A percentile compares a stretch with the other conserved stretches of the same genome.
These are phyloP conservation scores for Karstenula rhodostoma DNA, from an alignment of 2,329 filamentous ascomycete species.

Conservation along the genomic window DNA sequence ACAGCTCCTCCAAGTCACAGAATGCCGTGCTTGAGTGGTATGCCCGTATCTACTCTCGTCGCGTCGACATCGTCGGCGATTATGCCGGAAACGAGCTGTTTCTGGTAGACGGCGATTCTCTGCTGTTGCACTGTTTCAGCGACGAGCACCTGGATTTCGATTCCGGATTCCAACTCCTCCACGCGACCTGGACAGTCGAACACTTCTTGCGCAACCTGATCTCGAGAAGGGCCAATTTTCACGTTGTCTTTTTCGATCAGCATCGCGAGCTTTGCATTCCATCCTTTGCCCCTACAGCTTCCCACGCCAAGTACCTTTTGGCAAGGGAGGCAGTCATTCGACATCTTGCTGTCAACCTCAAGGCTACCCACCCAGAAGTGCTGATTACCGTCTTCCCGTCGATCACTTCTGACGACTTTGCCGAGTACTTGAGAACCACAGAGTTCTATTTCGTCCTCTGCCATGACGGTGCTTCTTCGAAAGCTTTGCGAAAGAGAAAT, in stretches of 20 bases:
- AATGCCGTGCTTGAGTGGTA: conserved; percentile 45
- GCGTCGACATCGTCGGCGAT: conserved; percentile 70
- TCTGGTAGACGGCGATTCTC: conserved; percentile 75
- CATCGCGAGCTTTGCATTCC: conserved; percentile 66
- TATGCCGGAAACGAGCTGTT: conserved; percentile 79
- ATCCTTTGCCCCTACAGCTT: conserved; percentile 37
- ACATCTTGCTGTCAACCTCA: conserved; percentile 64
- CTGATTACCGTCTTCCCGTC: conserved; percentile 59
- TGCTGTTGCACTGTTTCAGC: conserved; percentile 71
- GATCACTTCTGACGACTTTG: conserved; percentile 60
- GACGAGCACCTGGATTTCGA: conserved; percentile 70
- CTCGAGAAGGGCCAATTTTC: conserved; percentile 73
- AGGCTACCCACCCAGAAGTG: conserved; percentile 49
- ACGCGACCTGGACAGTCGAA: conserved; percentile 75
- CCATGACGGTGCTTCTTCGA: conserved; percentile 65
- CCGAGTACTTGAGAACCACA: conserved; percentile 61
- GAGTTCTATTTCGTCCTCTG: conserved; percentile 73
- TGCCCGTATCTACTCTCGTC: conserved; percentile 45
- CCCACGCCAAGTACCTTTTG: conserved; percentile 65
- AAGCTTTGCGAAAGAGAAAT: conserved; percentile 29
- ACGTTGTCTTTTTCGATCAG: conserved; percentile 73
- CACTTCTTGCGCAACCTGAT: conserved; percentile 67
- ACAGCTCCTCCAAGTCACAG: conserved; percentile 24
- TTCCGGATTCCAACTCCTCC: conserved; percentile 73
- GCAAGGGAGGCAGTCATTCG: conserved; percentile 70